Conservation (phyloP, 768 basidiomycete genomes). For the Pleurotus giganteus region DNA sequence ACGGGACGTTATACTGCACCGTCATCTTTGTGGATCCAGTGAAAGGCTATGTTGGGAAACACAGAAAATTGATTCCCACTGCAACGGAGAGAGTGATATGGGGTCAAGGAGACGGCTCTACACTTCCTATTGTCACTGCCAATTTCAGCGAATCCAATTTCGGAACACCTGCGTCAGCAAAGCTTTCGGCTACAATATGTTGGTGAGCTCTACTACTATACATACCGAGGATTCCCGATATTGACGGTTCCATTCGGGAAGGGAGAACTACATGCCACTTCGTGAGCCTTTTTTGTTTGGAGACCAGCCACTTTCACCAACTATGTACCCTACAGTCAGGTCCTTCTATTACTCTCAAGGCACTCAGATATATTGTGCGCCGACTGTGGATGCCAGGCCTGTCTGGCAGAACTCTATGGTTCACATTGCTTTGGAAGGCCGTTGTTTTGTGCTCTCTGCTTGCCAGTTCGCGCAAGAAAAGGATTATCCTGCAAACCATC, state of each 20-base stretch:
- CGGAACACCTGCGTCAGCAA: conserved; percentile 30
- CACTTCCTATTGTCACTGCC: conserved; percentile 46
- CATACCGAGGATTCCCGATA: neutral
- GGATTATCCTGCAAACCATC: conserved; percentile 49
- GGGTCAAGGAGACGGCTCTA: conserved; percentile 57
- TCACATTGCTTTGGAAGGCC: conserved; percentile 66
- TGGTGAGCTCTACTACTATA: conserved; percentile 36
- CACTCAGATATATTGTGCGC: conserved; percentile 62
- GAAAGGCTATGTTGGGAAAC: conserved; percentile 54
- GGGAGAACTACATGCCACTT: conserved; percentile 74
- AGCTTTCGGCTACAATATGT: conserved; percentile 56
- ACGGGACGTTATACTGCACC: conserved; percentile 63
- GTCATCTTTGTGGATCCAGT: conserved; percentile 53
- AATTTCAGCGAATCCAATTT: conserved; percentile 27
- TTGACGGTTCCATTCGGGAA: conserved; percentile 20
- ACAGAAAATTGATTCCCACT: conserved; percentile 65
- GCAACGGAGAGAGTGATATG: conserved; percentile 59
- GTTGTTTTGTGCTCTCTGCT: conserved; percentile 66
- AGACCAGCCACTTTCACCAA: neutral
- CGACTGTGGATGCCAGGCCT: conserved; percentile 60
- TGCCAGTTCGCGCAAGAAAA: conserved; percentile 56
- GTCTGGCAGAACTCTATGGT: conserved; percentile 57
- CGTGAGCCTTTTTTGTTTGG: conserved; percentile 28
- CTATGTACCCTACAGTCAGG: conserved; percentile 37
- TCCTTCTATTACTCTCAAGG: conserved; percentile 58